phyloP scores from a whole-genome alignment of 2,329 filamentous ascomycete species.

The Fusarium sp. region DNA sequence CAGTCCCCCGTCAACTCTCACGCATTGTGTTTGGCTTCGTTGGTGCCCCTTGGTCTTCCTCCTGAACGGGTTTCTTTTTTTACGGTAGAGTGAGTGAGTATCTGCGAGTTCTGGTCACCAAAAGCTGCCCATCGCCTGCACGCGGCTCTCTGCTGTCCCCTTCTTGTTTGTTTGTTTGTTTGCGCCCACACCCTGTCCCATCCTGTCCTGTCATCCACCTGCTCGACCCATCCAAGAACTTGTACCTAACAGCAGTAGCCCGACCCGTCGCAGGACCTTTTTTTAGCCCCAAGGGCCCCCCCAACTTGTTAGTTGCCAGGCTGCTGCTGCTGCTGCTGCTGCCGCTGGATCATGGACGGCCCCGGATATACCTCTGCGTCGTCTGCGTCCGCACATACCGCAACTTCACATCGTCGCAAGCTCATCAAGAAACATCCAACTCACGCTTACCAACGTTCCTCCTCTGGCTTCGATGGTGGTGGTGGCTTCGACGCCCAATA shows the following conservation, averaged over 20 bases:
- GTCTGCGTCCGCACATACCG: conserved; percentile 53
- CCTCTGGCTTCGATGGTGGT: conserved; percentile 61
- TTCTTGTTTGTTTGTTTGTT: conserved; percentile 35
- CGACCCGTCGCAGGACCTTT: conserved; percentile 44
- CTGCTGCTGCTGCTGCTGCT: conserved; percentile 41
- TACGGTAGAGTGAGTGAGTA: background rate
- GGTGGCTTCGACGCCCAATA: conserved; percentile 63
- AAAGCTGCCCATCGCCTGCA: conserved; percentile 29
- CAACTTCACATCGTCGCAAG: conserved; percentile 66
- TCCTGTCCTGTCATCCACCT: conserved; percentile 34
- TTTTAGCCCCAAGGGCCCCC: conserved; percentile 41
- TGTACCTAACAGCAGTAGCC: conserved; percentile 38
- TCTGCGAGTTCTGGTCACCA: conserved; percentile 23
- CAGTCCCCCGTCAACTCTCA: conserved; percentile 32
- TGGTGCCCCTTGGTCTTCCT: conserved; percentile 33
- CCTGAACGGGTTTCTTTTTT: conserved; percentile 8
- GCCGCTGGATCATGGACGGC: conserved; percentile 59
- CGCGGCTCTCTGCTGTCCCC: conserved; percentile 3
- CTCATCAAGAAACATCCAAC: conserved; percentile 72
- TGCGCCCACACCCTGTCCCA: conserved; percentile 40
- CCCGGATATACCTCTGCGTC: conserved; percentile 50
- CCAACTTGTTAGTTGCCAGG: conserved; percentile 38
- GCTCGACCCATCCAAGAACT: conserved; percentile 43
- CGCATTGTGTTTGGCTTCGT: conserved; percentile 41
- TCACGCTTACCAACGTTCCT: conserved; percentile 60